Conservation (phyloP, 768 basidiomycete genomes). For the Leccinellum rugosiceps region DNA sequence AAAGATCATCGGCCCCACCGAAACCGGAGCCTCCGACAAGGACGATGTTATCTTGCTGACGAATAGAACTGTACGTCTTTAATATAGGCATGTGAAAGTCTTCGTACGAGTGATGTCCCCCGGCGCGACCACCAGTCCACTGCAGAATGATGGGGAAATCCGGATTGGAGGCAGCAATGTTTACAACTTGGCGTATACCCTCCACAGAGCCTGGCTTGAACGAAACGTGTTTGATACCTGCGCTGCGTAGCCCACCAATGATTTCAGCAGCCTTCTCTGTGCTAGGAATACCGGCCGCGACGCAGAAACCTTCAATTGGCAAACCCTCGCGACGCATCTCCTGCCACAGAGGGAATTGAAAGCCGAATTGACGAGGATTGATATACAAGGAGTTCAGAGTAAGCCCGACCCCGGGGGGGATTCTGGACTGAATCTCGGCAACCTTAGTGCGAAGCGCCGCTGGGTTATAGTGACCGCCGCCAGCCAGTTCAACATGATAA, state of each 20-base stretch:
- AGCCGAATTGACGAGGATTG: constrained; percentile 94
- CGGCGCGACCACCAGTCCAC: constrained; percentile 99
- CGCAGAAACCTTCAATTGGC: constrained; percentile 98
- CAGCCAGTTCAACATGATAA: constrained; percentile 95
- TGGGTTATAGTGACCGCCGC: constrained; percentile 95
- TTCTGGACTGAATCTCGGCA: constrained; percentile 82
- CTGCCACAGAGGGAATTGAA: constrained; percentile 98
- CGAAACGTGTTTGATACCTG: constrained; percentile 92
- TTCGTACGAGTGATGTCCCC: constrained; percentile 97
- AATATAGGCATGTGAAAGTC: constrained; percentile 98
- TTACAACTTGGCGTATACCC: constrained; percentile 95
- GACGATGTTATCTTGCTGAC: constrained; percentile 82
- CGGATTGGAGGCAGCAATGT: constrained; percentile 90
- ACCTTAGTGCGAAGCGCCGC: constrained; percentile 87
- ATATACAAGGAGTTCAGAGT: constrained; percentile 97
- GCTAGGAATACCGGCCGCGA: constrained; percentile 95
- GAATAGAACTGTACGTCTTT: constrained; percentile 85
- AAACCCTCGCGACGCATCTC: constrained; percentile 94
- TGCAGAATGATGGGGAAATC: constrained; percentile 97
- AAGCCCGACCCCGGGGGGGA: constrained; percentile 86
- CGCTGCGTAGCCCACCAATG: constrained; percentile 73
- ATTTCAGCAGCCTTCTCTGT: constrained; percentile 98
- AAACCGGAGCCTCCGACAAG: constrained; percentile 96
- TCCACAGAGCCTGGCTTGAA: constrained; percentile 99
- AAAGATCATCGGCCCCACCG: constrained; percentile 90